phyloP scores from a whole-genome alignment of 129 eudicot genomes.

The Logfia minima region DNA sequence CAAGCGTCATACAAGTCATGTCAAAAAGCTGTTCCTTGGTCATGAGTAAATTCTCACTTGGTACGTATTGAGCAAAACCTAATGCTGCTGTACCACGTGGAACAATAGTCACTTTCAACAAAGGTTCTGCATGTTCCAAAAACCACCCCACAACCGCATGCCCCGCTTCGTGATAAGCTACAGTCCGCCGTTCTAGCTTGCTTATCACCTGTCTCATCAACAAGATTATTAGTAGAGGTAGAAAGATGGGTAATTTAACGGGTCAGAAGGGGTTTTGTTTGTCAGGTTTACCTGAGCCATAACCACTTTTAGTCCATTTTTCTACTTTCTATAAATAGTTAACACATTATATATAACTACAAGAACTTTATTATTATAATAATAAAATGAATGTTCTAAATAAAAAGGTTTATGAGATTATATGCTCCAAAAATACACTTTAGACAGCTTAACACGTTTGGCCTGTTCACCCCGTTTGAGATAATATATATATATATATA shows the following conservation, averaged over 20 bases:
- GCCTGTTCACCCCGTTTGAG: background rate
- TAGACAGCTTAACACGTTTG: background rate
- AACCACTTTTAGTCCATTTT: background rate
- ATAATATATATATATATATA: background rate
- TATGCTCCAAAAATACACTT: background rate
- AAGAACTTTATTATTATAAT: background rate
- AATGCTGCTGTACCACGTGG: constrained; percentile 99
- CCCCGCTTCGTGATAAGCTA: constrained; percentile 99
- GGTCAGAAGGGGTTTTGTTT: background rate
- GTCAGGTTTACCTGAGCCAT: background rate
- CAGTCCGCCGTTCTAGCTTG: constrained; percentile 73
- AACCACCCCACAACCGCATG: constrained; percentile 97
- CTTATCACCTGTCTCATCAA: constrained; percentile 70
- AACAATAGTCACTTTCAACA: constrained; percentile 88
- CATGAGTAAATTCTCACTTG: constrained; percentile 87
- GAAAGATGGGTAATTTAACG: background rate
- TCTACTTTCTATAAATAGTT: background rate
- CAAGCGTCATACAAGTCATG: constrained; percentile 94
- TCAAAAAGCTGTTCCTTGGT: constrained; percentile 95
- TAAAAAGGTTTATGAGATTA: background rate
- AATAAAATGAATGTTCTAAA: background rate
- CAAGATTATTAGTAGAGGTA: background rate
- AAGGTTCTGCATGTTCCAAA: constrained; percentile 84
- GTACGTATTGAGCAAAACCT: constrained; percentile 93
- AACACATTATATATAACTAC: background rate